phyloP scores from a whole-genome alignment of 208 protist species.

The Wallacemonas sp. region DNA sequence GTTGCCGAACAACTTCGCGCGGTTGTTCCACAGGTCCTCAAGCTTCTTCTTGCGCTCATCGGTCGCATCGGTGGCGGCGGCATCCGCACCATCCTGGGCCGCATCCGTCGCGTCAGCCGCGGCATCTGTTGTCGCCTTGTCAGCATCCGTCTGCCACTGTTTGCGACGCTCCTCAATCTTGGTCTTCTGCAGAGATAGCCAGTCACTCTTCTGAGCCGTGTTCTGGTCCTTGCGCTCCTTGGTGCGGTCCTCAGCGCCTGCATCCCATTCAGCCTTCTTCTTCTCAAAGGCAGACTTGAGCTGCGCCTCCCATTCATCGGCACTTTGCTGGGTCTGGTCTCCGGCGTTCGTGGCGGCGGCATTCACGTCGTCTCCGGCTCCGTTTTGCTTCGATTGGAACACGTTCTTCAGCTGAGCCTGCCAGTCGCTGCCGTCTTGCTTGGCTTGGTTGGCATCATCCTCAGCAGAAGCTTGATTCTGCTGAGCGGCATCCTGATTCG shows the following conservation, averaged over 20 bases:
- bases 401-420: not conserved
- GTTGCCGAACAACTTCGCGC: constrained; percentile 1
- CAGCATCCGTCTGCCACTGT: not conserved
- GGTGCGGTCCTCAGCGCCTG: constrained; percentile 8
- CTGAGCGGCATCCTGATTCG: no score
- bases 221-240: constrained; percentile 13
- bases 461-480: no score
- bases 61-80: not conserved
- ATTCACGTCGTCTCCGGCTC: not conserved
- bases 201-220: constrained; percentile 11
- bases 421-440: not conserved
- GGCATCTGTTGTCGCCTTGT: not conserved
- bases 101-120: not conserved
- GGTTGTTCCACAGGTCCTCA: constrained; percentile 14
- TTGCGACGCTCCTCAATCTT: constrained; percentile 13
- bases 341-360: not conserved
- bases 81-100: not conserved
- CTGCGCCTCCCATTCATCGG: constrained; percentile 4
- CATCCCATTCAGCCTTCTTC: constrained; percentile 13
- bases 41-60: constrained; percentile 6
- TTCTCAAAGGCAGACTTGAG: constrained; percentile 4
- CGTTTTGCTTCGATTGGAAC: no score
- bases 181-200: constrained; percentile 4
- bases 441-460: not conserved
- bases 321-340: not conserved